Evolutionary conservation across 306 rosid species (phyloP).

Genomic region (Quercus gilva): DNA sequence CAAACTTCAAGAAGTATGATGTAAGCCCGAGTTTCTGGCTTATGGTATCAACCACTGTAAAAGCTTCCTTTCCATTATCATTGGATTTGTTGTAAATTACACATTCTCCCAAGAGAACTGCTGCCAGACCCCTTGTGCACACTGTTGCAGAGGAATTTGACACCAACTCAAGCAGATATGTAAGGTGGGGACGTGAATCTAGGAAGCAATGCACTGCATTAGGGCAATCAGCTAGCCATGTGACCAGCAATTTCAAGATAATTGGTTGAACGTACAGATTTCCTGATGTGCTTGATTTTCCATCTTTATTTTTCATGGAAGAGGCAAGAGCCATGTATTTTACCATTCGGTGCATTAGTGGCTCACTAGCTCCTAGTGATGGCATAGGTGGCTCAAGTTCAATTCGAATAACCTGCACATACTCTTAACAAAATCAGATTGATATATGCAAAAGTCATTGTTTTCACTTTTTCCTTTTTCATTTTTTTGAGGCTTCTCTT

Average conservation of each 20-base stretch:
- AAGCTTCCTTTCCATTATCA: constrained; percentile 71
- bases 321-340: constrained; percentile 84
- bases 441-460: neutral
- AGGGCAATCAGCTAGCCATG: constrained; percentile 85
- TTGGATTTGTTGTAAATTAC: constrained; percentile 74
- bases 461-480: neutral
- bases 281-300: constrained; percentile 49
- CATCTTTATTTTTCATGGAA: constrained; percentile 71
- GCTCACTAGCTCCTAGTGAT: constrained; percentile 80
- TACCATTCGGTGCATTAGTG: constrained; percentile 80
- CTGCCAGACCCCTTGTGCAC: constrained; percentile 72
- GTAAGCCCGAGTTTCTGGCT: constrained; percentile 92
- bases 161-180: constrained; percentile 82
- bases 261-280: constrained; percentile 60
- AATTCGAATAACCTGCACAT: constrained; percentile 67
- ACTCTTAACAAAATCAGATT: constrained; percentile 10
- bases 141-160: constrained; percentile 69
- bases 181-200: constrained; percentile 88
- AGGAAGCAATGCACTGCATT: constrained; percentile 84
- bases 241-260: constrained; percentile 75
- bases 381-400: constrained; percentile 79
- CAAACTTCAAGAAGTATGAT: constrained; percentile 74
- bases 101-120: constrained; percentile 88
- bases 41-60: constrained; percentile 65
- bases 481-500: neutral